A percentile compares a stretch with the other conserved stretches of the same genome.
These are phyloP conservation scores for Rhododendron williamsianum DNA, from an alignment of 148 eudicot genomes.

Conservation along the genomic window DNA sequence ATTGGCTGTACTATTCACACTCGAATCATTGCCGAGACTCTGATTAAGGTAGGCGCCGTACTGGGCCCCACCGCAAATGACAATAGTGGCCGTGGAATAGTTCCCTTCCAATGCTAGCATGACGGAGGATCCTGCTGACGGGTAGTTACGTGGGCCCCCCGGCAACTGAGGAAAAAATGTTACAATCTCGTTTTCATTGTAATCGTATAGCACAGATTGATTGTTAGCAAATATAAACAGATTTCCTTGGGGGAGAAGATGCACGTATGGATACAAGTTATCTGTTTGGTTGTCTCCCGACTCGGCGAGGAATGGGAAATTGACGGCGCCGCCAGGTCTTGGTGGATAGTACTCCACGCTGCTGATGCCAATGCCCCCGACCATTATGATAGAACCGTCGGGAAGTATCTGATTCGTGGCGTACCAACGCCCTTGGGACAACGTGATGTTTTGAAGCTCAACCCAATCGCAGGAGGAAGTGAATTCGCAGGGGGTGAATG, in stretches of 20 bases:
- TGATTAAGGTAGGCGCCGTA: slow-evolving; percentile 61
- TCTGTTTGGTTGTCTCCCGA: slow-evolving; percentile 66
- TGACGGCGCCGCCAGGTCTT: slow-evolving; percentile 32
- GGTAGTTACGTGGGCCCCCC: slow-evolving; percentile 91
- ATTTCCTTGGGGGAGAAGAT: slow-evolving; percentile 65
- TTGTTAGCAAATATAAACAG: slow-evolving; percentile 78
- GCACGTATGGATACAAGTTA: slow-evolving; percentile 83
- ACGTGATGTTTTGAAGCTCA: slow-evolving; percentile 48
- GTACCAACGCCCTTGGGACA: slow-evolving; percentile 70
- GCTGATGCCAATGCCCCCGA: slow-evolving; percentile 42
- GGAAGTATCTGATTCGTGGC: slow-evolving; percentile 78
- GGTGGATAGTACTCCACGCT: slow-evolving; percentile 65
- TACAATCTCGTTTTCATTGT: slow-evolving; percentile 22
- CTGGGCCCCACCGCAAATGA: slow-evolving; percentile 86
- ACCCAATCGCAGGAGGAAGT: slow-evolving; percentile 61
- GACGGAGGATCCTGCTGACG: slow-evolving; percentile 87
- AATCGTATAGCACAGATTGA: slow-evolving; percentile 61
- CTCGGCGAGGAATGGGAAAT: slow-evolving; percentile 53
- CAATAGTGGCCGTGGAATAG: slow-evolving; percentile 52
- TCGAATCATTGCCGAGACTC: slow-evolving; percentile 12
- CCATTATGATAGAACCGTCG: slow-evolving; percentile 56
- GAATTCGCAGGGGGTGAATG: slow-evolving; percentile 51
- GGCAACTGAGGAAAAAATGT: slow-evolving; percentile 48
- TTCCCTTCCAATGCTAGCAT: slow-evolving; percentile 74
- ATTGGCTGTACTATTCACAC: slow-evolving; percentile 41